Evolutionary conservation across 345 rosid species (phyloP).

Genomic region (Gossypium australe): DNA sequence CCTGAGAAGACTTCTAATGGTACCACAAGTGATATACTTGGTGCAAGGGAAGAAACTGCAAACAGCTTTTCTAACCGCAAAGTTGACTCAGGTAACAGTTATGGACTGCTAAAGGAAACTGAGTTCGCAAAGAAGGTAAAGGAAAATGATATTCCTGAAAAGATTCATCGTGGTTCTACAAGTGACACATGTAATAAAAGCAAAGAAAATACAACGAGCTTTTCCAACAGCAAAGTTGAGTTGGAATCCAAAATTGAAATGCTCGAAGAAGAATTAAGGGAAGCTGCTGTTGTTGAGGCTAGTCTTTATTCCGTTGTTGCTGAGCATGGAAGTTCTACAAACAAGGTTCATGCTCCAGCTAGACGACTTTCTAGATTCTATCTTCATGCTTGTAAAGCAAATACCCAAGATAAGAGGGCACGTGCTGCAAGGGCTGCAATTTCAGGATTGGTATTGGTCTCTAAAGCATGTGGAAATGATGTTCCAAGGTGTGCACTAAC

Average conservation of each 20-base stretch:
- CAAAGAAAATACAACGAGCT: slow-evolving; percentile 21
- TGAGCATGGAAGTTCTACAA: slow-evolving; percentile 80
- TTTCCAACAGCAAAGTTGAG: slow-evolving; percentile 30
- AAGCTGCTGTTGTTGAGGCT: slow-evolving; percentile 83
- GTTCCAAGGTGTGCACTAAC: slow-evolving; percentile 65
- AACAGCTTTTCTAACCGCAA: slow-evolving; percentile 27
- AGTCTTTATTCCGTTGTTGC: slow-evolving; percentile 84
- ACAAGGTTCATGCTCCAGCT: slow-evolving; percentile 84
- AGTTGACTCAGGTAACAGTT: slow-evolving; percentile 28
- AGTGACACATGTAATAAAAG: slow-evolving; percentile 11
- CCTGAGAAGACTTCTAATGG: slow-evolving; percentile 15
- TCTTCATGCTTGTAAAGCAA: slow-evolving; percentile 62
- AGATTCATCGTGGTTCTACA: slow-evolving; percentile 7
- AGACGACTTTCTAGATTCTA: slow-evolving; percentile 87
- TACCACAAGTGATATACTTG: slow-evolving; percentile 6
- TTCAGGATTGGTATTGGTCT: slow-evolving; percentile 81
- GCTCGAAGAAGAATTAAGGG: slow-evolving; percentile 83
- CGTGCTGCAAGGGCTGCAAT: slow-evolving; percentile 66
- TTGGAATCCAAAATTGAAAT: slow-evolving; percentile 48
- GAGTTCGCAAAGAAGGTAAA: slow-evolving; percentile 18
- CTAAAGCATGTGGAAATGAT: slow-evolving; percentile 93
- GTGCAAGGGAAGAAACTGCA: background rate
- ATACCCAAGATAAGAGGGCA: slow-evolving; percentile 44
- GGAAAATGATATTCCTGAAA: slow-evolving; percentile 23
- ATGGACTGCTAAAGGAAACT: slow-evolving; percentile 19